Conservation (phyloP, 179 eudicot genomes). For the Pouteria campechiana region DNA sequence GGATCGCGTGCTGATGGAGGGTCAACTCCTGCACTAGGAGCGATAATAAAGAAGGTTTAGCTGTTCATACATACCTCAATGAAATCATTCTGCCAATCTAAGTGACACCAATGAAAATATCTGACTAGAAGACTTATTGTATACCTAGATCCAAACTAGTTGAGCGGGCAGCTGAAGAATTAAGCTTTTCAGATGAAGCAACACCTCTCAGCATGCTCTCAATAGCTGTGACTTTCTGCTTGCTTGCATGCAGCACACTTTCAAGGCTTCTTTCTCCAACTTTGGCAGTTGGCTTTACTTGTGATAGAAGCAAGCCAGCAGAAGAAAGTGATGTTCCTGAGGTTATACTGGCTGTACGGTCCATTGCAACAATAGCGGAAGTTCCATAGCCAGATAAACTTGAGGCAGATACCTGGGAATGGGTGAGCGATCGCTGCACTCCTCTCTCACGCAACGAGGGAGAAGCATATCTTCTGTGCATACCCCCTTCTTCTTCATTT, state of each 20-base stretch:
- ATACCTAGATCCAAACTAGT: constrained; percentile 98
- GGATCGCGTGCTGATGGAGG: constrained; percentile 99
- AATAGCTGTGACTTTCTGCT: constrained; percentile 94
- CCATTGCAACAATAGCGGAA: constrained; percentile 97
- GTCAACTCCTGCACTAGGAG: constrained; percentile 99
- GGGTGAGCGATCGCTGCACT: constrained; percentile 26
- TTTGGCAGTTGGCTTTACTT: constrained; percentile 56
- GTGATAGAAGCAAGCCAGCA: constrained; percentile 61
- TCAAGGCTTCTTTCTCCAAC: constrained; percentile 76
- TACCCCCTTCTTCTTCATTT: constrained; percentile 89
- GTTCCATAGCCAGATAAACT: constrained; percentile 88
- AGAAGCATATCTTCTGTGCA: constrained; percentile 90
- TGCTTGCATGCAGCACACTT: constrained; percentile 79
- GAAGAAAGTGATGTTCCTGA: constrained; percentile 61
- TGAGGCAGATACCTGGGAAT: constrained; percentile 58
- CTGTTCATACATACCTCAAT: constrained; percentile 17
- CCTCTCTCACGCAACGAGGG: constrained; percentile 83
- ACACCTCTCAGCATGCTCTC: constrained; percentile 94
- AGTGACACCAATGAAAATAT: not conserved
- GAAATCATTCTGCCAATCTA: constrained; percentile 1
- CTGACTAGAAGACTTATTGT: constrained; percentile 4
- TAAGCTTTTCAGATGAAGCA: constrained; percentile 53
- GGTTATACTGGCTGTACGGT: constrained; percentile 61
- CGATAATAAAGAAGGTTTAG: constrained; percentile 30
- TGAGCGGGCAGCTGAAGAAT: constrained; percentile 44